A percentile compares a stretch with the other conserved stretches of the same genome.
These are phyloP conservation scores for Pichia insulana DNA, from an alignment of 805 yeast genomes.

Conservation along the genomic window DNA sequence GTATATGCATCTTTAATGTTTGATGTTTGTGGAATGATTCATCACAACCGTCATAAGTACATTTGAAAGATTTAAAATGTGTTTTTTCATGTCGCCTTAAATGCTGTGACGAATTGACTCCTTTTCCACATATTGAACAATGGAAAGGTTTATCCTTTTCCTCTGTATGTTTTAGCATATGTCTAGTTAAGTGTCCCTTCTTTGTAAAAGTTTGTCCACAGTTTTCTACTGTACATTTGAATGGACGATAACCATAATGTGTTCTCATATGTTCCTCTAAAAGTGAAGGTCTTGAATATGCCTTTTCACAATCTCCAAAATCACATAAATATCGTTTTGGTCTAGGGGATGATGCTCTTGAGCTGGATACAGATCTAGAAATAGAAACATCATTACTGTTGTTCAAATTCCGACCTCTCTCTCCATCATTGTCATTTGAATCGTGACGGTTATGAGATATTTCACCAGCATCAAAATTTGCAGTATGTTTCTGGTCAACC, in stretches of 20 bases:
- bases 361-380: constrained; percentile 11
- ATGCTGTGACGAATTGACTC: constrained; percentile 75
- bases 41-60: constrained; percentile 53
- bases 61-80: constrained; percentile 59
- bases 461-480: too few relatives aligned
- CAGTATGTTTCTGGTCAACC: too few relatives aligned
- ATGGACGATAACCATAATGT: constrained; percentile 78
- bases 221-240: constrained; percentile 41
- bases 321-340: constrained; percentile 59
- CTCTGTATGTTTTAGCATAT: constrained; percentile 50
- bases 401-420: too few relatives aligned
- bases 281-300: constrained; percentile 73
- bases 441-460: too few relatives aligned
- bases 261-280: constrained; percentile 74
- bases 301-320: constrained; percentile 59
- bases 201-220: constrained; percentile 66
- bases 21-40: constrained; percentile 70
- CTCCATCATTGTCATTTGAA: too few relatives aligned
- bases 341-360: constrained; percentile 36
- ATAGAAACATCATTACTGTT: background rate
- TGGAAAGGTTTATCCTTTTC: constrained; percentile 55
- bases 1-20: constrained; percentile 63
- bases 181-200: constrained; percentile 76
- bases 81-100: constrained; percentile 74
- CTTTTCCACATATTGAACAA: constrained; percentile 73